These are phyloP conservation scores for Salix udensis DNA, from an alignment of 345 rosid genomes.

Conservation along the genomic window DNA sequence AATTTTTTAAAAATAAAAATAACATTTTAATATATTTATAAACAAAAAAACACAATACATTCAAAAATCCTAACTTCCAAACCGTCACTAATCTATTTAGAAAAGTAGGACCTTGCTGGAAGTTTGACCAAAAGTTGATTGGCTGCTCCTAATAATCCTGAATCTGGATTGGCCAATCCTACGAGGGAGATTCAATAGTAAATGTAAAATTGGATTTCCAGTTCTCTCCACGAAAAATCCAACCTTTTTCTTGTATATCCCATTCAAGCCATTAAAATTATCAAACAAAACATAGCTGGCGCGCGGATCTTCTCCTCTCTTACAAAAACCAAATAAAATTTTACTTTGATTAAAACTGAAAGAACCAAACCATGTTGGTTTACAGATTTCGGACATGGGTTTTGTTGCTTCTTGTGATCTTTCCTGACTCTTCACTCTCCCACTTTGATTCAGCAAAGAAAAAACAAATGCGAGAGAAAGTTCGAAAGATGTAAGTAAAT, in stretches of 20 bases:
- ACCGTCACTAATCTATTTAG: no score
- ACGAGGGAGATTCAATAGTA: background rate
- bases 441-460: constrained; percentile 47
- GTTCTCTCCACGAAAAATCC: background rate
- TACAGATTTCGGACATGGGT: constrained; percentile 29
- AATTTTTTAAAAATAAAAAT: no score
- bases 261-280: background rate
- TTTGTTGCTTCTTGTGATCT: constrained; percentile 42
- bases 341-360: background rate
- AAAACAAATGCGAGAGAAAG: constrained; percentile 72
- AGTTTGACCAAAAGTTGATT: constrained; percentile 9
- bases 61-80: no score
- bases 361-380: constrained; percentile 8
- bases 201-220: background rate
- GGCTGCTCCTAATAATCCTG: background rate
- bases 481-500: constrained; percentile 67
- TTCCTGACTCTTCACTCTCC: constrained; percentile 33
- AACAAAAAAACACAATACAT: no score
- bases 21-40: no score
- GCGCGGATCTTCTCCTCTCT: background rate
- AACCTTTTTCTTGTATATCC: background rate
- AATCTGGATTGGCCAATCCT: constrained; percentile 8
- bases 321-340: no score
- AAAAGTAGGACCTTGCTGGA: no score
- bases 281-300: background rate